Conservation (phyloP, 116 monocot species). For the Dioscorea cayenensis region DNA sequence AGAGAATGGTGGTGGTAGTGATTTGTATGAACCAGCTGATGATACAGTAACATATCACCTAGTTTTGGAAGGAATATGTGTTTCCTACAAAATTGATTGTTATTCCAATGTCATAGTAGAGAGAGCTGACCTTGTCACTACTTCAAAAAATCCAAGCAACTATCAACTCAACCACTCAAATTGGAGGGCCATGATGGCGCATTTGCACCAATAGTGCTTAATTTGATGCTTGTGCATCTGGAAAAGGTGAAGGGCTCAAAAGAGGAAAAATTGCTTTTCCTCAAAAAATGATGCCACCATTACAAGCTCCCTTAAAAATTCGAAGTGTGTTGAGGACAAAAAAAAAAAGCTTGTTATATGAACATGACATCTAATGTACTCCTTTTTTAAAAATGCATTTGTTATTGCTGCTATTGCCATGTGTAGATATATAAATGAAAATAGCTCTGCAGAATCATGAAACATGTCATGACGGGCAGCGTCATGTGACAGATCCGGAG, state of each 20-base stretch:
- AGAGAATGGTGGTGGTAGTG: not conserved
- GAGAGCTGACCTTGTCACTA: conserved; percentile 26
- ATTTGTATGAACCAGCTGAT: not conserved
- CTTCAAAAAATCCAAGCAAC: not conserved
- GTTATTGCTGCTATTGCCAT: too few relatives aligned
- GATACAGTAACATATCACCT: conserved; percentile 49
- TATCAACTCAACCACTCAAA: conserved; percentile 5
- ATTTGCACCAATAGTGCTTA: not conserved
- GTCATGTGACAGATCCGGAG: too few relatives aligned
- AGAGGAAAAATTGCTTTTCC: not conserved
- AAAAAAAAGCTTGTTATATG: too few relatives aligned
- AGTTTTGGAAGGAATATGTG: conserved; percentile 66
- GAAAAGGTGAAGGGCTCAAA: too few relatives aligned
- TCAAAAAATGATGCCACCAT: not conserved
- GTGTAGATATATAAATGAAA: too few relatives aligned
- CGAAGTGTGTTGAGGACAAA: too few relatives aligned
- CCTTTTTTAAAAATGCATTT: too few relatives aligned
- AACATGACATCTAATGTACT: too few relatives aligned
- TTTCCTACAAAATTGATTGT: conserved; percentile 61
- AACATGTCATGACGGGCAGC: too few relatives aligned
- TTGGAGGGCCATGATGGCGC: conserved; percentile 22
- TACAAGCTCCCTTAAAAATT: too few relatives aligned
- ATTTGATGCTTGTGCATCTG: not conserved
- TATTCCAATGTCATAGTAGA: conserved; percentile 50
- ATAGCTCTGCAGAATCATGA: too few relatives aligned